Percentiles rank a stretch among this genome's conserved stretches.
Conservation (phyloP, 495 filamentous ascomycete genomes). For the Podospora pseudopauciseta region DNA sequence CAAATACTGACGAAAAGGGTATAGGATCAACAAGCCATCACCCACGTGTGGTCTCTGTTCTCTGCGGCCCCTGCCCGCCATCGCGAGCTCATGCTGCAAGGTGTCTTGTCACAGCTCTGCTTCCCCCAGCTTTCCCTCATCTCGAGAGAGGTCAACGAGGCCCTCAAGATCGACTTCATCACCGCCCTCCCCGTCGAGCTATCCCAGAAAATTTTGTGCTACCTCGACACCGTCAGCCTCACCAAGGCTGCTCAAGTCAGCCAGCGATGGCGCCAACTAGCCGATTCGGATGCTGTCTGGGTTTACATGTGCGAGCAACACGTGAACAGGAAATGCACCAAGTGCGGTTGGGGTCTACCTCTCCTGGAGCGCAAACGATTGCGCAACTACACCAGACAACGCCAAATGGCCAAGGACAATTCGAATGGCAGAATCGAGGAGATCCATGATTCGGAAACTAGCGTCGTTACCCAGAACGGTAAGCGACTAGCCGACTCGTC, state of each 20-base stretch:
- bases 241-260: slow-evolving; percentile 97
- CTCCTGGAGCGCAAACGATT: slow-evolving; percentile 83
- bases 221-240: slow-evolving; percentile 90
- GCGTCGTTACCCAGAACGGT: not conserved
- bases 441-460: slow-evolving; percentile 20
- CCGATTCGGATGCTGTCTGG: slow-evolving; percentile 97
- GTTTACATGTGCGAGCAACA: slow-evolving; percentile 99
- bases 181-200: slow-evolving; percentile 84
- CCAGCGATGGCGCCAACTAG: slow-evolving; percentile 76
- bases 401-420: slow-evolving; percentile 48
- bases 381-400: slow-evolving; percentile 80
- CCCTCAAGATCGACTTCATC: slow-evolving; percentile 95
- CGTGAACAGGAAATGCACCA: slow-evolving; percentile 88
- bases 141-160: slow-evolving; percentile 78
- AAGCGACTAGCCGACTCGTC: slow-evolving; percentile 34
- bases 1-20: not conserved
- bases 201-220: slow-evolving; percentile 87
- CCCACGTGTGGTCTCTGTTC: slow-evolving; percentile 95
- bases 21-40: slow-evolving; percentile 75
- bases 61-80: slow-evolving; percentile 92
- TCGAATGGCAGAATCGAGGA: slow-evolving; percentile 29
- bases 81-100: slow-evolving; percentile 89
- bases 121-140: slow-evolving; percentile 94
- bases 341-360: slow-evolving; percentile 94
- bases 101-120: slow-evolving; percentile 92